Base-by-base conservation (phyloP, 2,329 filamentous ascomycete species). In the Fusarium tuaranense region DNA sequence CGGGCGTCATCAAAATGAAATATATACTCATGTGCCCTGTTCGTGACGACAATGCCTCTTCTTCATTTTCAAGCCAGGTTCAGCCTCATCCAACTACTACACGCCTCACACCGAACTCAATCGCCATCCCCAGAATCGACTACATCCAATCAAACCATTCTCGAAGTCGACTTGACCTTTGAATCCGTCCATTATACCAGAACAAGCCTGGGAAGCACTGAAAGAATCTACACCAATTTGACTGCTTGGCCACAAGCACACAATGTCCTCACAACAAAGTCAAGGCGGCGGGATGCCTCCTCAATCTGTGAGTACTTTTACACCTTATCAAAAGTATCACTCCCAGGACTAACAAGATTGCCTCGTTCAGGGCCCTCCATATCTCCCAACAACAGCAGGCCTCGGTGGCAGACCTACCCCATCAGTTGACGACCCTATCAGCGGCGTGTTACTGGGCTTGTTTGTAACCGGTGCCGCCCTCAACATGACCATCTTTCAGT, bases 381-480 rank as follows among this genome's bases (percentile, higher is more conserved):
- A 85, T 68, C 76, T 79, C 7, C 84, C 86, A 3, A 78, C 73
- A 14, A 82, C 77, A 14, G 90, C 91, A 48, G 78, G 80, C 18
- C 81, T 91, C 20, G 92, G 92, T 67, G 89, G 91, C 27, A 74
- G 83, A 9, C 93, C 94, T 2, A 88, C 85, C 1, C 78, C 86
- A 5, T 71, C 79, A 4, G 83, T 92, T 72, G 93, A 95, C 80
- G 86, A 91, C 9, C 91, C 93, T 41, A 87, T 94, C 79, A 89
- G 86, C 70, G 86, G 88, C 63, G 87, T 94, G 67, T 89, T 95
- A 72, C 81, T 95, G 16, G 80, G 82, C 46, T 80, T 93, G 66
- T 93, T 92, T 81, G 69, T 89, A 38, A 41, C 78, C 57, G 86
- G 84, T n/a, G 91, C 89, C 9, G 83, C 81, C 18, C 74, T 84